Base-by-base conservation (phyloP, 148 eudicot species). In the Vaccinium darrowii region DNA sequence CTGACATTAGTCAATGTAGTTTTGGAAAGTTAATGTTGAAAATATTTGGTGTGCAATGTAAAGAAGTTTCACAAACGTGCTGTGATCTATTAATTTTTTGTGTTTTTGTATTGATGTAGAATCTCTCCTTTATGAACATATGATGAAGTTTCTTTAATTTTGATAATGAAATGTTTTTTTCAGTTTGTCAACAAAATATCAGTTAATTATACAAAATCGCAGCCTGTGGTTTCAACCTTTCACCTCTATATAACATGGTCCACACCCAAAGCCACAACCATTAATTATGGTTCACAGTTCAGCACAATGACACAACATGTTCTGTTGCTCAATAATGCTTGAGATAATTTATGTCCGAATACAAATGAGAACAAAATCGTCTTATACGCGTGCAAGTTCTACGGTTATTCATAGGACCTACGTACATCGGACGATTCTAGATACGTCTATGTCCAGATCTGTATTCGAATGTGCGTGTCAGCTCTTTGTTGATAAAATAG, bases 271-370 rank as follows among this genome's bases (percentile, higher is more conserved):
- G 5, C 65, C 19, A 6, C 65, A 7, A 60, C 65, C 65, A 21
- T 21, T 21, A 36, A 36, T 36, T 60, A 21, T 7, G 23, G 65
- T 19, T 60, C 9, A 86, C 56, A 39, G 74, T 82, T 83, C 84
- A 82, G 39, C 76, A 72, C 50, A 16, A 18, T 10, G 1, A 1
- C 18, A 30, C 2, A 25, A 0, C 75, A 71, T 71, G 4, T 30
- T 71, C 4, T 27, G 36, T 30, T 30, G 62, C 25, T 60, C 65
- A 18, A 19, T 60, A 60, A 19, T 60, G 25, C 10, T 60, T 19
- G 8, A 5, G 6, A 18, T 7, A 58, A 21, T 0, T 15, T 36
- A 36, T 36, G 39, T 56, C n/a, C 63, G 5, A 21, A 58, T 2
- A 58, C 39, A 36, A 3, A 36, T 15, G 15, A 16, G 5, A 14